Percentiles rank a stretch among this genome's conserved stretches.
Evolutionary conservation across 2,329 filamentous ascomycete species (phyloP).

Genomic region (Ascochyta rabiei): DNA sequence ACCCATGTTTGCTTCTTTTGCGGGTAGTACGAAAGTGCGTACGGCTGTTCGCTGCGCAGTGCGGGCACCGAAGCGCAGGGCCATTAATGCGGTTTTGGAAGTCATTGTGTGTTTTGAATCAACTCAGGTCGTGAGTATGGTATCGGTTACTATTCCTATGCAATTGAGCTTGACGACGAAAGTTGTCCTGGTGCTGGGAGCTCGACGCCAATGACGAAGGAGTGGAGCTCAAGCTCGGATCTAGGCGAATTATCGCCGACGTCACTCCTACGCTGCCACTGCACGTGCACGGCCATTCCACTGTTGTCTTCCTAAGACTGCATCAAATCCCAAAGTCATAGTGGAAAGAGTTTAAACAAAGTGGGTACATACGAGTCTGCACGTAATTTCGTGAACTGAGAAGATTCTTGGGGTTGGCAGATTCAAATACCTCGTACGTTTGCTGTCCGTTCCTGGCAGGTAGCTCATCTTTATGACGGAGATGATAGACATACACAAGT

Average conservation of each 20-base stretch:
- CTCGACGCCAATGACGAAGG: slow-evolving; percentile 10
- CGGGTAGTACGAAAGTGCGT: slow-evolving; percentile 12
- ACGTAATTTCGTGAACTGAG: no score
- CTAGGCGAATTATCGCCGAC: slow-evolving; percentile 28
- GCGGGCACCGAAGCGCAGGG: slow-evolving; percentile 11
- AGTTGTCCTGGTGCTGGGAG: neutral
- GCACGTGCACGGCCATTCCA: slow-evolving; percentile 10
- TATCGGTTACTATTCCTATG: neutral
- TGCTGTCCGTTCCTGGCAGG: no score
- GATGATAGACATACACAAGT: no score
- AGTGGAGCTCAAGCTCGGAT: slow-evolving; percentile 25
- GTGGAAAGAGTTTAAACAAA: no score
- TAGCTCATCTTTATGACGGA: no score
- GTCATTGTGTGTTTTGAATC: slow-evolving; percentile 3
- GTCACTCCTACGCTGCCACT: slow-evolving; percentile 23
- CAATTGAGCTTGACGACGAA: neutral
- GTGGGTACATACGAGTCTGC: no score
- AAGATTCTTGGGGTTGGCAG: no score
- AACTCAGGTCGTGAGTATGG: neutral
- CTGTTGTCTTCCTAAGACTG: neutral
- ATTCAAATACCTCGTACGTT: no score
- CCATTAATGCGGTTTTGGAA: slow-evolving; percentile 2
- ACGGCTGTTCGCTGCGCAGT: slow-evolving; percentile 3
- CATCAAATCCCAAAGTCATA: no score
- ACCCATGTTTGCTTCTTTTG: slow-evolving; percentile 14